Evolutionary conservation across 2,329 filamentous ascomycete genomes (phyloP), one percentile per base, ranked within the genome.

Genomic region (Aspergillus cejpii): DNA sequence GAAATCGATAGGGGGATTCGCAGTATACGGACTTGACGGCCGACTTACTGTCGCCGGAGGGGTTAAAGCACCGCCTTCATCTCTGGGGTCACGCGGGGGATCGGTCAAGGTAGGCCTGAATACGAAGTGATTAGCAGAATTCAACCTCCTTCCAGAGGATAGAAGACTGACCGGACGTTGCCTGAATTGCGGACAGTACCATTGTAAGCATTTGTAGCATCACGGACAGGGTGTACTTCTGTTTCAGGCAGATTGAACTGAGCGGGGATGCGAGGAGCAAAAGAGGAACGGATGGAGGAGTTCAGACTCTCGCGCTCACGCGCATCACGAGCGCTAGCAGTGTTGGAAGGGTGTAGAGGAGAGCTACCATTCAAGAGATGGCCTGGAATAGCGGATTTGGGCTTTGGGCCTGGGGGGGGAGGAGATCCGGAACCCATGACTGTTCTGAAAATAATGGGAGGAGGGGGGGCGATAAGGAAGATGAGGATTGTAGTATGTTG

Each of bases 271-370:
- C 63, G 60, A 20, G 64, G 69, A 24, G 69, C 68, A 61, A 79
- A 79, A 11, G 78, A 81, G 5, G 73, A 74, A 53, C 75, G 67
- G 48, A 83, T 83, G 19, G 79, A 77, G 14, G 77, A 72, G 54
- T 74, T 76, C 43, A 81, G 70, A 44, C 66, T 75, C 42, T 82
- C 77, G 24, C 78, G 68, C 57, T 82, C 79, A 53, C 73, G 69
- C 34, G 69, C 69, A 58, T 75, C 79, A 45, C 74, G 69, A 28
- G 66, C 66, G 47, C 72, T 67, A 12, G 70, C 17, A 4, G 31
- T 20, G 17, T 34, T 68, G 8, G 70, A 66, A 14, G 70, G 65
- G 37, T 76, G 69, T 26, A 79, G 70, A 37, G 77, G 73, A 42
- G 71, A 74, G 45, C 70, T 67, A 41, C 76, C 78, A 60, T 81